Base-by-base conservation (phyloP, 805 yeast species). In the Candida boidinii region DNA sequence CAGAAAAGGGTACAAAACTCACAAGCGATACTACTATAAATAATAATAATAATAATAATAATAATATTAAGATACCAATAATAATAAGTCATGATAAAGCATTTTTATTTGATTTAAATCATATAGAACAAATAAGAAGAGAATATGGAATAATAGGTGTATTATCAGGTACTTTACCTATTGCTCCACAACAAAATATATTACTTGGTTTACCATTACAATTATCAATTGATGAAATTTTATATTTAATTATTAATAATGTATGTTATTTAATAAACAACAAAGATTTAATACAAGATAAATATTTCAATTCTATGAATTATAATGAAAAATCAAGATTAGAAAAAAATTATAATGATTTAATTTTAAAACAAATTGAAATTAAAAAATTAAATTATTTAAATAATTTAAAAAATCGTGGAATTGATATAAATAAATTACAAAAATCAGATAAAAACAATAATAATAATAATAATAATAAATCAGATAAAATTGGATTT, bases 121-220 rank as follows among this genome's bases (percentile, higher is more conserved):
- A 66, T 31, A 63, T 83, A 31, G 66, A 68, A 42, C 35, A 34
- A 16, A 62, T 87, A 6, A 62, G 96, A 16, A 62, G 63, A 20
- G 24, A 44, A 2, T 56, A 70, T 27, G 84, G 85, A 11, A 68
- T 92, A 2, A 66, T 76, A 16, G 98, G 98, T 0, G 73, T 79
- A 2, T 61, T 90, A 12, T 59, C 73, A 0, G 98, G 98, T 1
- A 82, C 96, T 0, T 58, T 92, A 20, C 83, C 96, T 0, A 67
- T 76, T 29, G 86, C 88, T n/a, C 92, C 96, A 2, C 98, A 92
- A 53, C 98, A 90, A 49, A 87, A 86, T 48, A 64, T 78, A n/a
- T 81, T 88, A 46, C 60, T 85, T 26, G 94, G 95, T 1, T 56
- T 88, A 2, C 98, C 98, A 0, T 54, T 92, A 31, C 73, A 76